These are phyloP conservation scores for Diplodia scrobiculata DNA, from an alignment of 2,329 filamentous ascomycete genomes.

Conservation along the genomic window DNA sequence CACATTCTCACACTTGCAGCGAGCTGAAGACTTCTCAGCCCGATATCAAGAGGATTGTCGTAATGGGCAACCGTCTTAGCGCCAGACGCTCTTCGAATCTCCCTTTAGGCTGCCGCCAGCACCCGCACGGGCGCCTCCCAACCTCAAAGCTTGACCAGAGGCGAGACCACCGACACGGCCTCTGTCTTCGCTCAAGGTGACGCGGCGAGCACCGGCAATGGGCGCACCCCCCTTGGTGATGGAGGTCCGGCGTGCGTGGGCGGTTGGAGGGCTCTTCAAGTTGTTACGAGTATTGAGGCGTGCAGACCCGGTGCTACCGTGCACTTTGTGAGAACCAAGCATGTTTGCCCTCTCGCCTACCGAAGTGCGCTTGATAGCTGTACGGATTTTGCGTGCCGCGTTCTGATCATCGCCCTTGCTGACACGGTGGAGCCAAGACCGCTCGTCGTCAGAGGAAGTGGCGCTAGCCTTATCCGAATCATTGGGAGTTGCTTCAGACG, in stretches of 20 bases:
- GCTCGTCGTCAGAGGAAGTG: slow-evolving; percentile 52
- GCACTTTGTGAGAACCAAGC: slow-evolving; percentile 50
- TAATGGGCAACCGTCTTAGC: slow-evolving; percentile 1
- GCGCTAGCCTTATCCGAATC: slow-evolving; percentile 43
- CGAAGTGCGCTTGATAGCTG: slow-evolving; percentile 62
- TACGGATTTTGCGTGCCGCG: slow-evolving; percentile 58
- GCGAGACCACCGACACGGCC: slow-evolving; percentile 36
- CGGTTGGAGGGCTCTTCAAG: slow-evolving; percentile 61
- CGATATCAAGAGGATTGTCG: neutral
- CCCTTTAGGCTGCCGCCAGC: slow-evolving; percentile 27
- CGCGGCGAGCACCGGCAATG: slow-evolving; percentile 42
- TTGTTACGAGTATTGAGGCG: slow-evolving; percentile 67
- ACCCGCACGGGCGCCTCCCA: slow-evolving; percentile 30
- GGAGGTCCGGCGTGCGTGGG: slow-evolving; percentile 63
- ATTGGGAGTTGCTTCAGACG: slow-evolving; percentile 35
- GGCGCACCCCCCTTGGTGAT: slow-evolving; percentile 61
- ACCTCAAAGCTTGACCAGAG: slow-evolving; percentile 38
- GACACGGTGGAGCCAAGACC: slow-evolving; percentile 47
- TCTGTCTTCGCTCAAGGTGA: slow-evolving; percentile 41
- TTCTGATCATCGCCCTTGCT: slow-evolving; percentile 42
- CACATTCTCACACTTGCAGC: neutral
- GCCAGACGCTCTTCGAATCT: slow-evolving; percentile 31
- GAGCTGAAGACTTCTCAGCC: neutral
- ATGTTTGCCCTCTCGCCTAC: slow-evolving; percentile 48
- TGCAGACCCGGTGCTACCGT: slow-evolving; percentile 63